phyloP scores from a whole-genome alignment of 176 grass and related monocot genomes.

The Alloteropsis semialata region DNA sequence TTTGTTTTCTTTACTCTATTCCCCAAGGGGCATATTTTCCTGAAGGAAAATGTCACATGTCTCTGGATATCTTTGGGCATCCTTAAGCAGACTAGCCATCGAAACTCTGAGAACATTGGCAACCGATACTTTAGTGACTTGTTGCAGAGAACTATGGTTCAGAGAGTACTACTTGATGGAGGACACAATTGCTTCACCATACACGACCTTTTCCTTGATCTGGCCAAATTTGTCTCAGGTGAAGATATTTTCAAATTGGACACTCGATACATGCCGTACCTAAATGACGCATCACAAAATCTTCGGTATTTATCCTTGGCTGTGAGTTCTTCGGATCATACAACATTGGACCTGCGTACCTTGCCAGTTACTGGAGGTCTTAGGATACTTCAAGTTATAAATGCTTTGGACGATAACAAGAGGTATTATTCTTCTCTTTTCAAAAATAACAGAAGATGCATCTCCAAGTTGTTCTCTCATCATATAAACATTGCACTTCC shows the following conservation, averaged over 20 bases:
- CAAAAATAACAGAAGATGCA: constrained; percentile 6
- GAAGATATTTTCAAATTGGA: constrained; percentile 22
- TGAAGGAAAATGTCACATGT: background rate
- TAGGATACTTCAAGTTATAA: constrained; percentile 27
- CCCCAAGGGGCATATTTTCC: constrained; percentile 32
- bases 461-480: background rate
- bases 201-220: constrained; percentile 49
- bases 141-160: constrained; percentile 29
- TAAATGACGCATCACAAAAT: background rate
- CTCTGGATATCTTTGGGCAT: constrained; percentile 45
- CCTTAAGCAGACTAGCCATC: background rate
- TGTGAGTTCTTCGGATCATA: constrained; percentile 17
- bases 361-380: background rate
- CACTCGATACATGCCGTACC: background rate
- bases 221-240: constrained; percentile 33
- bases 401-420: constrained; percentile 25
- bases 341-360: background rate
- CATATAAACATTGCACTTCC: background rate
- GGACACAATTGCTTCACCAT: constrained; percentile 16
- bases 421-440: constrained; percentile 16
- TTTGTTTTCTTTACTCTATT: constrained; percentile 35
- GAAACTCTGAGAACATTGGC: constrained; percentile 8
- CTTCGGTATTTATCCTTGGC: constrained; percentile 37
- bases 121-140: constrained; percentile 18
- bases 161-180: background rate